Conservation (phyloP, 2,329 filamentous ascomycete genomes). For the Magnaporthales sp. region DNA sequence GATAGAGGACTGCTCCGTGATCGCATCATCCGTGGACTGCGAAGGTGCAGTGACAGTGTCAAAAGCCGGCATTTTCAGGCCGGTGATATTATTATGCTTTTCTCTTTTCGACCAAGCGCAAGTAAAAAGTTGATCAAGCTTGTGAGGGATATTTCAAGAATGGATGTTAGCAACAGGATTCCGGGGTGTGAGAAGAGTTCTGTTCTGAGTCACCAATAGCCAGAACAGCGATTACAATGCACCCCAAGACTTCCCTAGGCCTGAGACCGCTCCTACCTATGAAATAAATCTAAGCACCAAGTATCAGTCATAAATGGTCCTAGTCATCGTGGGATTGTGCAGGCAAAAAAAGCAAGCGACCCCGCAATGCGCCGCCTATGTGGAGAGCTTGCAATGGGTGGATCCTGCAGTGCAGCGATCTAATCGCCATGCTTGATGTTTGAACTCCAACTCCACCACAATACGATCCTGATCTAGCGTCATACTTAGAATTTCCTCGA, state of each 20-base stretch:
- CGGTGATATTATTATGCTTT: background rate
- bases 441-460: background rate
- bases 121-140: background rate
- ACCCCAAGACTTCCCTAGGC: background rate
- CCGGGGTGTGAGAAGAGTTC: background rate
- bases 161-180: background rate
- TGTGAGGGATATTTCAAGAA: background rate
- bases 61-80: constrained; percentile 21
- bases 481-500: background rate
- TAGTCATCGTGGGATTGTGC: background rate
- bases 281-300: background rate
- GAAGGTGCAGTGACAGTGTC: constrained; percentile 3
- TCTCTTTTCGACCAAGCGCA: background rate
- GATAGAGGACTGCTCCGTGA: constrained; percentile 23
- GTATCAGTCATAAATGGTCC: background rate
- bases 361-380: background rate
- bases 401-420: background rate
- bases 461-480: background rate
- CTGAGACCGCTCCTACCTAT: background rate
- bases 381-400: background rate
- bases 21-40: background rate
- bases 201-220: background rate
- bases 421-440: background rate
- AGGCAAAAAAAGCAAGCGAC: background rate
- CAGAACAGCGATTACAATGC: background rate